Base-by-base conservation (phyloP, 345 rosid species). In the Salix exigua region DNA sequence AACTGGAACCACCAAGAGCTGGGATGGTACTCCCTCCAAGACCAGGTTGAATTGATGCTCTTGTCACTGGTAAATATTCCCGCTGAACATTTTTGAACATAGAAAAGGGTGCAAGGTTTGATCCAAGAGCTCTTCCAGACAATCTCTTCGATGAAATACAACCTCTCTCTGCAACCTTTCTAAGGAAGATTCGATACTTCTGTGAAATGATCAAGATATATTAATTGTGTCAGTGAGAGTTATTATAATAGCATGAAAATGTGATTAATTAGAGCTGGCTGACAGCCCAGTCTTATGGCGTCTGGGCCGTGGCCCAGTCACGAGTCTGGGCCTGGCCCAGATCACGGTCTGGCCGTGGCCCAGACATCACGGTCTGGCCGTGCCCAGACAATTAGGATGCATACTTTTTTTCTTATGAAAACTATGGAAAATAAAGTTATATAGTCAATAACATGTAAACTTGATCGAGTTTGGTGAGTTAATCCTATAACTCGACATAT, bases 151-250 rank as follows among this genome's bases (percentile, higher is more conserved):
- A 31, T 46, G 69, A 16, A 9, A n/a, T 7, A 26, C 33, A 5
- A 2, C 86, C 82, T 51, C 69, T 76, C 6, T 86, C 87, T 0
- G 88, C 86, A 1, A 88, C 85, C 68, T 77, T 76, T 72, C 80
- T 91, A 75, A 90, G 76, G 82, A 89, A 93, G 30, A 84, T 37
- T 37, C 97, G 88, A 66, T 91, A 93, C 76, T 93, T 93, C 97
- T 93, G 85, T 73, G 71, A 72, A 81, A 70, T 68, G 1, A 46
- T 46, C 17, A 46, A 18, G 10, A 51, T 5, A 18, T 6, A 35
- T 0, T 35, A 6, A 51, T 51, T 19, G 58, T 19, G 23, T 51
- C 58, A 19, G 21, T 19, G 58, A 51, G 2, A 6, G n/a, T 19
- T 19, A 19, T 19, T 51, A 21, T 7, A 7, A 50, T 0, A 17